Conservation (phyloP, 2,329 filamentous ascomycete species). For the Ophiocordyceps australis region DNA sequence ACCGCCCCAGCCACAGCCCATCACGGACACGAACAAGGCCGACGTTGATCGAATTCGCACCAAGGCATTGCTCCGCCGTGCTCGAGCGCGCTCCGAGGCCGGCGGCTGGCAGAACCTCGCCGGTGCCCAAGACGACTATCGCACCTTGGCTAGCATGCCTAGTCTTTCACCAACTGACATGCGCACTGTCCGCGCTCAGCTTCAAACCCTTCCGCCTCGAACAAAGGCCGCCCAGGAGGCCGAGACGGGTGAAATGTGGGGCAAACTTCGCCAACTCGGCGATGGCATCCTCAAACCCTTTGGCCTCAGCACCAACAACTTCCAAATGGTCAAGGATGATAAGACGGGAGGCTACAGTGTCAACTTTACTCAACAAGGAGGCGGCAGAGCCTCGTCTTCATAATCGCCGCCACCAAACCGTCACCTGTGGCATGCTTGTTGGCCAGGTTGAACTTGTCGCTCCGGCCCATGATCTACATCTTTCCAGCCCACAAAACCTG, state of each 20-base stretch:
- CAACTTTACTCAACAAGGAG: constrained; percentile 45
- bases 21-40: constrained; percentile 14
- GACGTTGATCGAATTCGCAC: constrained; percentile 62
- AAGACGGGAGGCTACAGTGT: constrained; percentile 84
- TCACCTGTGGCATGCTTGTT: no score
- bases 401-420: not conserved
- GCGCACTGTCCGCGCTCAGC: constrained; percentile 47
- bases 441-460: no score
- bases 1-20: constrained; percentile 7
- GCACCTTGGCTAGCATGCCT: constrained; percentile 36
- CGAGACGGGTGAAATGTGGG: constrained; percentile 96
- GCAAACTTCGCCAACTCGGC: constrained; percentile 79
- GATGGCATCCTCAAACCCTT: constrained; percentile 89
- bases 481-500: no score
- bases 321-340: constrained; percentile 84
- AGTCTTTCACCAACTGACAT: constrained; percentile 44
- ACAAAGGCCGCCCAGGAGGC: constrained; percentile 65
- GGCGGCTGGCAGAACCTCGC: constrained; percentile 67
- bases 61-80: constrained; percentile 69
- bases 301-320: constrained; percentile 84
- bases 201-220: constrained; percentile 45
- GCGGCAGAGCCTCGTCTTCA: constrained; percentile 5
- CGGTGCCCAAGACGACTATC: constrained; percentile 67
- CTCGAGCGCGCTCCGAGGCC: constrained; percentile 50
- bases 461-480: no score